Conservation (phyloP, 2,329 filamentous ascomycete species). For the Calcarisporium arbuscula region DNA sequence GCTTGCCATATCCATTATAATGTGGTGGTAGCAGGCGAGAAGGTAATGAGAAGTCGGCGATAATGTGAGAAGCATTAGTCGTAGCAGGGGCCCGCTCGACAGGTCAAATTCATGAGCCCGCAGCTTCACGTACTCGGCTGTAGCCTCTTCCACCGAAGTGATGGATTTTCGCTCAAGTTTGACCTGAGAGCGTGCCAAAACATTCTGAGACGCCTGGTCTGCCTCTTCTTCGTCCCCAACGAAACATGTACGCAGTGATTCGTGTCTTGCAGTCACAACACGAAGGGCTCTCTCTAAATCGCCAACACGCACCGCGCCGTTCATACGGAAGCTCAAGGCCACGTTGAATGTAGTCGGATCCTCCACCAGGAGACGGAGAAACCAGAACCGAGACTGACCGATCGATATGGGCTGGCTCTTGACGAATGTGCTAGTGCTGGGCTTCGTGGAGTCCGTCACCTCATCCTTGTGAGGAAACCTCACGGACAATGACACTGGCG, state of each 20-base stretch:
- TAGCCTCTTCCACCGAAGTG: slow-evolving; percentile 14
- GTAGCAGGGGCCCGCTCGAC: slow-evolving; percentile 21
- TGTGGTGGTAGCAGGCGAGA: slow-evolving; percentile 41
- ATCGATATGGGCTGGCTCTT: slow-evolving; percentile 26
- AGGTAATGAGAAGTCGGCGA: slow-evolving; percentile 28
- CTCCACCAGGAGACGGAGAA: slow-evolving; percentile 23
- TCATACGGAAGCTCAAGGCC: slow-evolving; percentile 22
- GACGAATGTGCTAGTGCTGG: slow-evolving; percentile 3
- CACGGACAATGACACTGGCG: no score
- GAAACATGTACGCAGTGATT: slow-evolving; percentile 27
- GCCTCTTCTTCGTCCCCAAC: slow-evolving; percentile 10
- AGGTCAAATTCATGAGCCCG: slow-evolving; percentile 27
- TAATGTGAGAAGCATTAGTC: slow-evolving; percentile 24
- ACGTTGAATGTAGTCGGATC: slow-evolving; percentile 35
- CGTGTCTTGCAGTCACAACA: slow-evolving; percentile 21
- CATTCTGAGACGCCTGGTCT: slow-evolving; percentile 17
- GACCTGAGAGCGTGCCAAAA: slow-evolving; percentile 17
- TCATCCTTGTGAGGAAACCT: no score
- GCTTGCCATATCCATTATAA: slow-evolving; percentile 42
- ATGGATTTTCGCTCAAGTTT: slow-evolving; percentile 18
- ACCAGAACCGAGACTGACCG: slow-evolving; percentile 37
- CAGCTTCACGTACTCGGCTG: slow-evolving; percentile 23
- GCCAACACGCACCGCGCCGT: slow-evolving; percentile 22
- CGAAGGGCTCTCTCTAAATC: slow-evolving; percentile 27
- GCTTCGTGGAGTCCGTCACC: no score